Evolutionary conservation across 768 basidiomycete genomes (phyloP).

Genomic region (Auricularia sp.): DNA sequence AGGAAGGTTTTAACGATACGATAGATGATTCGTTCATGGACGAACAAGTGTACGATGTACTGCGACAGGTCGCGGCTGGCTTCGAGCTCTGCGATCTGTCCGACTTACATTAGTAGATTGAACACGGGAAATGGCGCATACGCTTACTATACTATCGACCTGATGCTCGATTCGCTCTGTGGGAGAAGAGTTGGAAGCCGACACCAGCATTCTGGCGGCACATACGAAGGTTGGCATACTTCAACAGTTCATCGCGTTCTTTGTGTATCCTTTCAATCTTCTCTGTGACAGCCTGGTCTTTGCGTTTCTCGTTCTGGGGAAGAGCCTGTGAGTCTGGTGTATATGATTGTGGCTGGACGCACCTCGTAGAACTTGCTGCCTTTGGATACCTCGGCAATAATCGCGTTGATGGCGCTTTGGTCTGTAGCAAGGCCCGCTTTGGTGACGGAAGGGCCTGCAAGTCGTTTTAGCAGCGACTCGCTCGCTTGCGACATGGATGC

Average conservation of each 20-base stretch:
- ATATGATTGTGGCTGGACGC: constrained; percentile 10
- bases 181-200: constrained; percentile 8
- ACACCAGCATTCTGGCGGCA: constrained; percentile 6
- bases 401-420: constrained; percentile 74
- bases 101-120: not conserved
- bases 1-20: not conserved
- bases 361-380: constrained; percentile 90
- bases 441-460: constrained; percentile 80
- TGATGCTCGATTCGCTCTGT: constrained; percentile 49
- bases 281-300: constrained; percentile 74
- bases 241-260: constrained; percentile 47
- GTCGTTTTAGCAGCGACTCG: constrained; percentile 47
- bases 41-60: constrained; percentile 57
- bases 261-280: constrained; percentile 63
- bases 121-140: not conserved
- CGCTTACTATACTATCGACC: constrained; percentile 61
- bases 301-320: constrained; percentile 74
- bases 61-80: constrained; percentile 67
- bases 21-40: not conserved
- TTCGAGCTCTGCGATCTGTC: constrained; percentile 62
- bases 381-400: constrained; percentile 85
- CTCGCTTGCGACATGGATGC: not conserved
- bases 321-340: constrained; percentile 1
- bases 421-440: constrained; percentile 81
- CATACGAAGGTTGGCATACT: constrained; percentile 48